Base-by-base conservation (phyloP, 2,329 filamentous ascomycete species). In the Beauveria asiatica region DNA sequence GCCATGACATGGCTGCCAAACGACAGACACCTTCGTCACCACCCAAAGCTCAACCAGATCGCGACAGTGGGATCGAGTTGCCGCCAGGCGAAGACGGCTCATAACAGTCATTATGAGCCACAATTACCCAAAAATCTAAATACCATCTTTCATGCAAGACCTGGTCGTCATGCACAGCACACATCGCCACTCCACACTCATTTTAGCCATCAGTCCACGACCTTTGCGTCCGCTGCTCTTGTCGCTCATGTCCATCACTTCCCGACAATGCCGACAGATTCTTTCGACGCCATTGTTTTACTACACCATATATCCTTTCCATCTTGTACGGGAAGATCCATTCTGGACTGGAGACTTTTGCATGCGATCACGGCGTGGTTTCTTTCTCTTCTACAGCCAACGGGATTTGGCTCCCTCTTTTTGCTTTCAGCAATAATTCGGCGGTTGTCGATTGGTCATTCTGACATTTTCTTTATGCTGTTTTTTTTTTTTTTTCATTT, bases 51-150 rank as follows among this genome's bases (percentile, higher is more conserved):
- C 68, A 74, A 11, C 78, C 79, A 62, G 79, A 81, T 66, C 74
- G 79, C 60, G 80, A 82, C 65, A 82, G 80, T 64, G 80, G 80
- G 41, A 78, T 82, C 64, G 80, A 80, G 63, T 67, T 82, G 57
- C 74, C 73, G 23, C 63, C 67, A 1, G 78, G 37, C 13, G 61
- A 62, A 23, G 61, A 49, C 33, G 53, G 51, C 52, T 56, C 50
- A 56, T 45, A 50, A 50, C 33, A 50, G 17, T 49, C 4, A 30
- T 30, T 1, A n/a, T 3, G 21, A 21, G 3, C 17, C 23, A 42
- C 33, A 21, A 39, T 42, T 19, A 13, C 10, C 44, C 8, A 17
- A 25, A 25, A 42, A 42, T 19, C 45, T 41, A 42, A 11, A 50
- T 17, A 58, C 33, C 17, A 44, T 44, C 37, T 51, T 41, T 21